phyloP scores from a whole-genome alignment of 2,329 filamentous ascomycete genomes.

The Neonectria coccinea region DNA sequence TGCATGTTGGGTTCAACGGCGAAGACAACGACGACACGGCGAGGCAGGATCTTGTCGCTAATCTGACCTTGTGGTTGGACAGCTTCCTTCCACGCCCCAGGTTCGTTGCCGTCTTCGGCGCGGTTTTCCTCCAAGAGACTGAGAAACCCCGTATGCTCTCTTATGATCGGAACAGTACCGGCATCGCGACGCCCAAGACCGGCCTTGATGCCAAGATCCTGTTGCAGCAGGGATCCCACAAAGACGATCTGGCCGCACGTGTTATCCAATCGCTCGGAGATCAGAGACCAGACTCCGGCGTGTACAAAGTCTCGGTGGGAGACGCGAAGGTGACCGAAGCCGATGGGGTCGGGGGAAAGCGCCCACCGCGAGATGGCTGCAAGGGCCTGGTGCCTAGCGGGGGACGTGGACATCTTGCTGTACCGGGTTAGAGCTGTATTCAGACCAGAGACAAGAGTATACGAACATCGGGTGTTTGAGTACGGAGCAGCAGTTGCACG shows the following conservation, averaged over 20 bases:
- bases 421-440: too few species aligned
- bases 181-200: background rate
- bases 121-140: background rate
- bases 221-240: background rate
- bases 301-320: background rate
- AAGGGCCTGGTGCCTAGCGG: background rate
- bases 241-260: background rate
- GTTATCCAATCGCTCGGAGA: background rate
- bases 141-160: background rate
- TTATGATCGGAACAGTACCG: background rate
- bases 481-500: too few species aligned
- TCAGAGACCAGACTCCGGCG: background rate
- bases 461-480: too few species aligned
- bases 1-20: background rate
- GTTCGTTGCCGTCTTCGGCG: background rate
- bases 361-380: background rate
- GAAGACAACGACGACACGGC: background rate
- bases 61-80: background rate
- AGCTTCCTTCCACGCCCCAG: background rate
- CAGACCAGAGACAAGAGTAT: too few species aligned
- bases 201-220: background rate
- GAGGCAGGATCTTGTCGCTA: background rate
- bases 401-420: background rate
- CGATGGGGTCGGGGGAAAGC: background rate
- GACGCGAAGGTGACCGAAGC: background rate